Evolutionary conservation across 257 asterid species (phyloP).

Genomic region (Jasminum sambac): DNA sequence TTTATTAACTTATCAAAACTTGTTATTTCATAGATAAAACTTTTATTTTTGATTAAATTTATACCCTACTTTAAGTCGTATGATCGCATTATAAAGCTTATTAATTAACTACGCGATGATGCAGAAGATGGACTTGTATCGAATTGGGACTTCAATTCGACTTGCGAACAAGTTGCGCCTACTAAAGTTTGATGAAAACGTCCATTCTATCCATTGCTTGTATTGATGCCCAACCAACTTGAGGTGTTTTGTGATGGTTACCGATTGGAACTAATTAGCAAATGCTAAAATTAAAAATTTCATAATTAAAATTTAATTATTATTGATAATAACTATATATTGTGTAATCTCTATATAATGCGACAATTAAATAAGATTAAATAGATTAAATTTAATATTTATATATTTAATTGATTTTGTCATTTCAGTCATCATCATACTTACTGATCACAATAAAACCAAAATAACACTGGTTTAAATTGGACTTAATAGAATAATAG

Average conservation of each 20-base stretch:
- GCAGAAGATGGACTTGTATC: background rate
- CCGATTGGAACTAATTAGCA: background rate
- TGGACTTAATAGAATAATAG: too few species aligned
- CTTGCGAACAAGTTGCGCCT: background rate
- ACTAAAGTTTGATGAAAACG: conserved; percentile 1
- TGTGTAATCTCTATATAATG: too few species aligned
- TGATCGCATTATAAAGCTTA: background rate
- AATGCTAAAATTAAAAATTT: background rate
- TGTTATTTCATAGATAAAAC: background rate
- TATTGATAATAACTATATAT: too few species aligned
- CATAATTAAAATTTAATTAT: too few species aligned
- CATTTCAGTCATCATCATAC: too few species aligned
- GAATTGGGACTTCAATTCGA: background rate
- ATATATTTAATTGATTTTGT: too few species aligned
- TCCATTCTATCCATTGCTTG: background rate
- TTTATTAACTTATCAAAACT: too few species aligned
- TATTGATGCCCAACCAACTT: background rate
- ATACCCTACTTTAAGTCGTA: background rate
- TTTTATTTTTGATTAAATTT: background rate
- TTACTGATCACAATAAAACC: too few species aligned
- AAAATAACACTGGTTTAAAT: too few species aligned
- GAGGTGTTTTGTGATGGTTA: conserved; percentile 1
- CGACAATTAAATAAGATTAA: too few species aligned
- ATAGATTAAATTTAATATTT: too few species aligned
- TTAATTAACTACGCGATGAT: background rate